Evolutionary conservation across 371 early-diverging fungal genomes (phyloP).

Genomic region (Mucor velutinosus): DNA sequence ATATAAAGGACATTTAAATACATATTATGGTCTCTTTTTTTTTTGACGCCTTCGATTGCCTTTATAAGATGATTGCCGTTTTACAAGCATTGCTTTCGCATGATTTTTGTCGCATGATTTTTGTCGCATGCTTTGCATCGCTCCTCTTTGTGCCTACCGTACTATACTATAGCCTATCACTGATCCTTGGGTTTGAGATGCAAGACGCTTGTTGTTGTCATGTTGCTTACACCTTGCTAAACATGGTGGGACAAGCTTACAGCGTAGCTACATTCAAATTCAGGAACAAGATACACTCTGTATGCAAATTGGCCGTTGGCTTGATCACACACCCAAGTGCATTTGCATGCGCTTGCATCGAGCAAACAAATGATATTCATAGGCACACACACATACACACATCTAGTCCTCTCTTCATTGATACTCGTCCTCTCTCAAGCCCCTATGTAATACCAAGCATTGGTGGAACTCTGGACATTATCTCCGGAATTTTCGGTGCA

Average conservation of each 20-base stretch:
- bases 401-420: no score
- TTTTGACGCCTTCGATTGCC: conserved; percentile 1
- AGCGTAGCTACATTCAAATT: neutral
- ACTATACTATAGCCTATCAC: neutral
- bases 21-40: neutral
- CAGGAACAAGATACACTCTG: neutral
- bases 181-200: neutral
- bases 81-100: neutral
- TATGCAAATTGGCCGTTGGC: neutral
- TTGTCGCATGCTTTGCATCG: neutral
- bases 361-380: no score
- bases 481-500: conserved; percentile 5
- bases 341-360: neutral
- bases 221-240: neutral
- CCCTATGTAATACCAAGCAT: neutral
- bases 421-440: neutral
- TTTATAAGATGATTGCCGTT: neutral
- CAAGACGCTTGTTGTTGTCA: neutral
- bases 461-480: neutral
- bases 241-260: neutral
- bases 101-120: neutral
- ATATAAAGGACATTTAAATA: neutral
- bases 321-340: neutral
- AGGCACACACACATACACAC: no score
- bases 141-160: neutral